Conservation (phyloP, 106 monocot genomes). For the Chionographis japonica region DNA sequence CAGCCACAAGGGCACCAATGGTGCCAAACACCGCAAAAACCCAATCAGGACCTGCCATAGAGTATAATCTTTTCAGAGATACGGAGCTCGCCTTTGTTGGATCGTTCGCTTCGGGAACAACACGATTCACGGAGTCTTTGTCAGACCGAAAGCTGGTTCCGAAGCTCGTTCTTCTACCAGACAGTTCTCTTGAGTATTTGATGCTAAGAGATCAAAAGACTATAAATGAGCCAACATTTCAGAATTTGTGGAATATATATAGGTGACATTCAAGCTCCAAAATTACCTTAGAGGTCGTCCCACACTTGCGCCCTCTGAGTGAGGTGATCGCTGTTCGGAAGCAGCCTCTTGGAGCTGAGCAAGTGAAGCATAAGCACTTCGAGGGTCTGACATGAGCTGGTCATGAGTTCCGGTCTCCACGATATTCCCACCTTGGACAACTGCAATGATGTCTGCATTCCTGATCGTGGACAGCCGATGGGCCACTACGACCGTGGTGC, state of each 20-base stretch:
- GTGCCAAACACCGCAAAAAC: conserved; percentile 70
- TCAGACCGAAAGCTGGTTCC: conserved; percentile 82
- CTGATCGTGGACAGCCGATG: conserved; percentile 67
- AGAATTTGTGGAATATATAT: not conserved
- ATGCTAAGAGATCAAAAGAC: conserved; percentile 31
- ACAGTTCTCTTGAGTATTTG: conserved; percentile 67
- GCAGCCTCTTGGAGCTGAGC: conserved; percentile 65
- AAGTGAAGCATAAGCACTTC: conserved; percentile 60
- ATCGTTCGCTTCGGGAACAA: conserved; percentile 31
- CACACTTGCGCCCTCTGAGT: conserved; percentile 27
- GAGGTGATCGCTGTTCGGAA: conserved; percentile 10
- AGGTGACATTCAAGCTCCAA: not conserved
- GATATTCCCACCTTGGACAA: conserved; percentile 55
- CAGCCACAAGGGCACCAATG: conserved; percentile 60
- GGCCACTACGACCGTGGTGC: conserved; percentile 69
- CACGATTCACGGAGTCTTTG: conserved; percentile 57
- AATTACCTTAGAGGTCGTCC: conserved; percentile 51
- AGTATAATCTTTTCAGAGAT: conserved; percentile 68
- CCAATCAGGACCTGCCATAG: conserved; percentile 87
- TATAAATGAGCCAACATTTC: conserved; percentile 1
- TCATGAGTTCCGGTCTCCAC: conserved; percentile 85
- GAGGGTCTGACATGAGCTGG: conserved; percentile 55
- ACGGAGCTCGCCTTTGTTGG: conserved; percentile 36
- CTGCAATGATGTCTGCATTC: conserved; percentile 75
- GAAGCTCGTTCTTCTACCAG: conserved; percentile 49